Evolutionary conservation across 1,284 basidiomycete genomes (phyloP), one percentile per base, ranked within the genome.

Genomic region (Takashimella tepidaria): DNA sequence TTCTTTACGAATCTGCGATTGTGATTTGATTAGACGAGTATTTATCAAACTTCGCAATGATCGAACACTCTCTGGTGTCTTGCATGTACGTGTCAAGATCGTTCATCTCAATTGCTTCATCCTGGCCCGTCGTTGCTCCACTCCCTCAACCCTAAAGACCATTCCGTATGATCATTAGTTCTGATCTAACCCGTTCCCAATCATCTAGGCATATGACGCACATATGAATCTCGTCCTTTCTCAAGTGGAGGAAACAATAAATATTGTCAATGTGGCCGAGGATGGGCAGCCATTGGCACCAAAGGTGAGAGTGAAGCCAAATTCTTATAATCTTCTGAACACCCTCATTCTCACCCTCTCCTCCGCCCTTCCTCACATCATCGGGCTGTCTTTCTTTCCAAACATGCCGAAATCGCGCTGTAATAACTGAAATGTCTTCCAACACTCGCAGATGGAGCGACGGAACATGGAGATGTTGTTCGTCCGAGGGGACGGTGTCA

Each of bases 161-260:
- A 37, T 16, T 37, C 31, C 31, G 8, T 16, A 37, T 37, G 31
- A 8, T 37, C 8, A 37, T 37, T 37, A 16, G 31, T n/a, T n/a
- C n/a, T n/a, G n/a, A n/a, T n/a, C n/a, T n/a, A n/a, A n/a, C n/a
- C n/a, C n/a, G n/a, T n/a, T n/a, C n/a, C n/a, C n/a, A n/a, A n/a
- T n/a, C n/a, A 22, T 19, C 21, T 63, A 97, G 93, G 95, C 96
- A 19, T 98, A 98, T 72, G 96, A 99, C 77, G 93, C 93, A 22
- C 96, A 99, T 77, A 98, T 98, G 95, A 99, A 99, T 76, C 80
- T 98, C 67, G 97, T 99, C 58, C 81, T 98, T 60, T 95, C 89
- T 60, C 89, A 97, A 69, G 96, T 98, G 8, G 93, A 98, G 71
- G 96, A 99, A 77, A 90, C 88, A 3, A 91, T 96, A 64, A 89